phyloP scores from a whole-genome alignment of 768 basidiomycete species.

The Boletus sp. region DNA sequence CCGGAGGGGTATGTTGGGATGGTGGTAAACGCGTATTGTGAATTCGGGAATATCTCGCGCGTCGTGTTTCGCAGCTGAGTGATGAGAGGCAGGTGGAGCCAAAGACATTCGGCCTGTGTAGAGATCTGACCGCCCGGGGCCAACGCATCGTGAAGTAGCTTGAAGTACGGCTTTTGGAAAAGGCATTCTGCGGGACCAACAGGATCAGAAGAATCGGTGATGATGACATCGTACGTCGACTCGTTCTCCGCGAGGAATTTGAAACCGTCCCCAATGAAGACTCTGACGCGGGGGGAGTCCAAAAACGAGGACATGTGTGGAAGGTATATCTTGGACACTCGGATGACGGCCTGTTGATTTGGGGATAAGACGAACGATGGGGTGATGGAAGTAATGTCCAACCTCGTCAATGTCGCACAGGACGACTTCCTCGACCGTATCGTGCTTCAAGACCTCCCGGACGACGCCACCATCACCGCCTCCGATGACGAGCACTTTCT shows the following conservation, averaged over 20 bases:
- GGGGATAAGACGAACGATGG: not conserved
- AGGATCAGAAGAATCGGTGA: conserved; percentile 98
- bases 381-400: conserved; percentile 1
- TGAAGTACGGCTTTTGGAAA: conserved; percentile 97
- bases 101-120: conserved; percentile 93
- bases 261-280: conserved; percentile 93
- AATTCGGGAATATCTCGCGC: conserved; percentile 68
- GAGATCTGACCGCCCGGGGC: conserved; percentile 88
- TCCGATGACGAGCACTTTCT: conserved; percentile 94
- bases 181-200: conserved; percentile 92
- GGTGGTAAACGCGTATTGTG: conserved; percentile 92
- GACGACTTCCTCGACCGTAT: conserved; percentile 84
- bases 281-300: conserved; percentile 72
- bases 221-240: conserved; percentile 91
- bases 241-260: conserved; percentile 90
- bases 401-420: conserved; percentile 98
- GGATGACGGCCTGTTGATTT: conserved; percentile 74
- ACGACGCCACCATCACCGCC: conserved; percentile 99
- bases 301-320: conserved; percentile 91
- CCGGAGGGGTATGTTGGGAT: conserved; percentile 99
- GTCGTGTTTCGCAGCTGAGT: conserved; percentile 67
- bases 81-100: conserved; percentile 92
- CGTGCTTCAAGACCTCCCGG: conserved; percentile 94
- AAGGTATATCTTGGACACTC: conserved; percentile 89
- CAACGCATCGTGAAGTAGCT: conserved; percentile 87